Percentiles rank a stretch among this genome's conserved stretches.
Conservation (phyloP, 192 early-diverging fungal genomes). For the Coemansia umbellata region DNA sequence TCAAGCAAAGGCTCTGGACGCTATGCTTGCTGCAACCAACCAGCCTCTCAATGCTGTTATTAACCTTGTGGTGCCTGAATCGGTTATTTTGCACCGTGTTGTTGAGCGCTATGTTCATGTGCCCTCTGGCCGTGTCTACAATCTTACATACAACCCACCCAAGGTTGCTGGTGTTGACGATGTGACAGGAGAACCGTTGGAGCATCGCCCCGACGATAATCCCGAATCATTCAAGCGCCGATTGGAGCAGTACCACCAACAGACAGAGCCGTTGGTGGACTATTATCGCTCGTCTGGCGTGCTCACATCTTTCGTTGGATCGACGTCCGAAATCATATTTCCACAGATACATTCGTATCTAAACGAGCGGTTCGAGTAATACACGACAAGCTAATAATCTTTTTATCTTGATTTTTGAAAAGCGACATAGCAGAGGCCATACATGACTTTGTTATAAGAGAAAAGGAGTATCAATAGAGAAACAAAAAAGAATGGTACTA, state of each 20-base stretch:
- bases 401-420: not conserved
- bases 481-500: not conserved
- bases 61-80: constrained; percentile 88
- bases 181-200: constrained; percentile 87
- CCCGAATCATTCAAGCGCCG: constrained; percentile 78
- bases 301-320: constrained; percentile 66
- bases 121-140: constrained; percentile 89
- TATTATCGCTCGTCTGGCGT: constrained; percentile 68
- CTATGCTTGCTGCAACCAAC: constrained; percentile 44
- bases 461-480: no score
- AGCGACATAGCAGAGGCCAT: not conserved
- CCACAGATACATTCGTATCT: constrained; percentile 65
- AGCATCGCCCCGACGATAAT: constrained; percentile 85
- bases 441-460: no score
- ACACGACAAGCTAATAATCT: not conserved
- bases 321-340: constrained; percentile 90
- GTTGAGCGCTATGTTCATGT: constrained; percentile 94
- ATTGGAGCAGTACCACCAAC: constrained; percentile 68
- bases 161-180: constrained; percentile 77
- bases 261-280: constrained; percentile 81
- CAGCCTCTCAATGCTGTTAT: constrained; percentile 81
- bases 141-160: constrained; percentile 90
- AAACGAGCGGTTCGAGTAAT: constrained; percentile 35
- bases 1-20: constrained; percentile 72
- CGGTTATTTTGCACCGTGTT: constrained; percentile 85